Base-by-base conservation (phyloP, 805 yeast species). In the Pichia scutulata region DNA sequence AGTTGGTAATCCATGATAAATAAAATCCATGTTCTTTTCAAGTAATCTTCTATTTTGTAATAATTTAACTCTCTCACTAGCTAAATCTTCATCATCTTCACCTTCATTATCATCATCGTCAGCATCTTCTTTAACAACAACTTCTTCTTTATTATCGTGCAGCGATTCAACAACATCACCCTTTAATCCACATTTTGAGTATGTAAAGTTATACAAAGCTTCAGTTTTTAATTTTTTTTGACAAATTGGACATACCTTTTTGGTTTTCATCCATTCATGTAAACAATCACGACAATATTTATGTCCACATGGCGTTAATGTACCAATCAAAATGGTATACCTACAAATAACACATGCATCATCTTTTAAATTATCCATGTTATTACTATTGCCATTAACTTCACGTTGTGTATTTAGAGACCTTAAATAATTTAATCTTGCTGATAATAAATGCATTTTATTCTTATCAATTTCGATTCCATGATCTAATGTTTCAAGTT, bases 241-340 rank as follows among this genome's bases (percentile, higher is more conserved):
- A 68, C 99, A 93, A 57, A 89, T 72, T 0, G 99, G 98, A 65
- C 99, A 93, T 2, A 70, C 67, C 1, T 67, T 62, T 39, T 76
- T 76, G 16, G 70, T 70, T 21, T 66, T 67, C 52, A 57, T 57
- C 99, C 99, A 93, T 49, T 74, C 81, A 19, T 69, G 74, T 37
- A 93, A 70, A 64, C 99, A 93, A 1, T 78, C 86, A 51, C 80
- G 77, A 63, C 99, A 93, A 62, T 85, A 93, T 57, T 81, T 82
- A 66, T 93, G 99, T 0, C 98, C 98, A 73, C 99, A 93, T 10
- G 81, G 81, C 0, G 96, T 84, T 50, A 93, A 70, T 0, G 93
- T 76, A 0, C 99, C 99, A 39, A 81, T 72, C 3, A 77, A 71
- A 46, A 89, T 87, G 1, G 77, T 63, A 4, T 81, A 75, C 21